Percentiles rank a stretch among this genome's conserved stretches.
Evolutionary conservation across 768 basidiomycete genomes (phyloP).

Genomic region (Hemileccinum impolitum): DNA sequence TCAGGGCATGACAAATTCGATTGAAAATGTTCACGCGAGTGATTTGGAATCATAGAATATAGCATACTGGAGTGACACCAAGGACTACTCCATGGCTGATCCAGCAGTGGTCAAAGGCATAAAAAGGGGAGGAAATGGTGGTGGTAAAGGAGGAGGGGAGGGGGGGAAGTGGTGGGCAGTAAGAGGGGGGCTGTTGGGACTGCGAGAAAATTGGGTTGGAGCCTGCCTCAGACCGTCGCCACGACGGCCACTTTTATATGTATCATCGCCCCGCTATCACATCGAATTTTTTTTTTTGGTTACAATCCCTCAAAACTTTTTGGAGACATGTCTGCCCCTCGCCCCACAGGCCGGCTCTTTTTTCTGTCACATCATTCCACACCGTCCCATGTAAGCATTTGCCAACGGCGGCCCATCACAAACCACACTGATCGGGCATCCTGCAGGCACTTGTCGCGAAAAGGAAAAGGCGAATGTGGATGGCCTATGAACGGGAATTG

Average conservation of each 20-base stretch:
- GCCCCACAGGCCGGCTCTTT: slow-evolving; percentile 9
- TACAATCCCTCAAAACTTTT: slow-evolving; percentile 5
- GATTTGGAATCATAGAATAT: slow-evolving; percentile 41
- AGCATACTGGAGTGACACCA: slow-evolving; percentile 32
- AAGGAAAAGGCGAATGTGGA: slow-evolving; percentile 21
- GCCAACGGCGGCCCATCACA: slow-evolving; percentile 11
- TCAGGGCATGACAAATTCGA: slow-evolving; percentile 33
- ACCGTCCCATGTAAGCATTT: slow-evolving; percentile 3
- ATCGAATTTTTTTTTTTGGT: slow-evolving; percentile 5
- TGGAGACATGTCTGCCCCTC: slow-evolving; percentile 6
- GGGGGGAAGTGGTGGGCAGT: not conserved
- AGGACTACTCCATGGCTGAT: slow-evolving; percentile 15
- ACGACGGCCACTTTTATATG: slow-evolving; percentile 19
- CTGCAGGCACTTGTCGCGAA: slow-evolving; percentile 20
- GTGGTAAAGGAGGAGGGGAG: too few relatives aligned
- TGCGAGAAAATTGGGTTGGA: slow-evolving; percentile 19
- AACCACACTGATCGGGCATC: slow-evolving; percentile 20
- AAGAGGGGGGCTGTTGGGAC: slow-evolving; percentile 8
- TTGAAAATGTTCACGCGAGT: slow-evolving; percentile 27
- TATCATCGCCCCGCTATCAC: not conserved
- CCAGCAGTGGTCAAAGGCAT: slow-evolving; percentile 10
- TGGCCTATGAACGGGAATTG: slow-evolving; percentile 15
- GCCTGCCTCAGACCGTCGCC: not conserved
- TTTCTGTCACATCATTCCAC: slow-evolving; percentile 22
- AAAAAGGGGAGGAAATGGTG: not conserved